Evolutionary conservation across 345 rosid species (phyloP), one percentile per base, ranked within the genome.

Genomic region (Toxicodendron radicans): DNA sequence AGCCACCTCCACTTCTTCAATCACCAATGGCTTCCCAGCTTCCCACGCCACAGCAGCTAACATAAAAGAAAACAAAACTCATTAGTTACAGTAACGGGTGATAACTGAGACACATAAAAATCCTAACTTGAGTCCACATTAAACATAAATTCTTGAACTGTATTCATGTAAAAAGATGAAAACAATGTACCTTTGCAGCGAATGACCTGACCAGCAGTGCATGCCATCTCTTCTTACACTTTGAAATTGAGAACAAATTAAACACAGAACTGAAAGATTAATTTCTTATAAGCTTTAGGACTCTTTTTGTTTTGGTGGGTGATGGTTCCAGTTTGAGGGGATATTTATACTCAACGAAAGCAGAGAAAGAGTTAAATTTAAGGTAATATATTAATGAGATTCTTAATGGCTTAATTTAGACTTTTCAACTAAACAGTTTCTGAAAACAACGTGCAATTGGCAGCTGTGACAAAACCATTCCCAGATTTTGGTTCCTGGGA

Each of bases 1-100:
- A 7, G 85, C 87, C 73, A 85, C 87, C 68, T 85, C 90, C 80
- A 85, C 87, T 68, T 85, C 79, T 57, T 85, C 83, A 0, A 87
- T 83, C 67, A 76, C 80, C 66, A 87, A 66, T 64, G 87, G 88
- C 82, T 87, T 87, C 64, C 88, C 87, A 7, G 91, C 85, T 75
- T 87, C 87, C 88, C 88, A 87, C 62, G 86, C 85, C 54, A 87
- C 84, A 9, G 87, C 87, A 66, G 87, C 88, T 83, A 61, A 73
- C 78, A 20, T 60, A 10, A 4, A 48, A n/a, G 18, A 32, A 51
- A 5, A 38, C 43, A 38, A 7, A 38, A 16, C 54, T 14, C 1
- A 51, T 51, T 51, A 51, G 43, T 38, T 1, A 7, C 9, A 8
- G 1, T 5, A 5, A 38, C 0, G 9, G 6, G 43, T 38, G 43